Conservation (phyloP, 2,329 filamentous ascomycete genomes). For the Zelopaecilomyces penicillatus region DNA sequence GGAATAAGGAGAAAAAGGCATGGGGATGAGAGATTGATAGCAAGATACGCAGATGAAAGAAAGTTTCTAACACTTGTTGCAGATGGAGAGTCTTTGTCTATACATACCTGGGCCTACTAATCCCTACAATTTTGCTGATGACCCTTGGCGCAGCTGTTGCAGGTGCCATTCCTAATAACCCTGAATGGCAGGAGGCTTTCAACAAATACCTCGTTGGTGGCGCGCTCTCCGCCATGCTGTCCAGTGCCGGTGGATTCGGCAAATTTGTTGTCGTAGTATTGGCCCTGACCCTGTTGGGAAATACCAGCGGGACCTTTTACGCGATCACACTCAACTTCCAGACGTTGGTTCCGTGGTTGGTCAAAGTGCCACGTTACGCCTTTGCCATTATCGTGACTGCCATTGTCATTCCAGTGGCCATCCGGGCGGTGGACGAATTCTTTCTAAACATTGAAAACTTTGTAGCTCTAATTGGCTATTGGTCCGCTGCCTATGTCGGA, state of each 20-base stretch:
- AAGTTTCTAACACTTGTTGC: constrained; percentile 3
- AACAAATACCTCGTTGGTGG: constrained; percentile 46
- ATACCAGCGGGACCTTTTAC: constrained; percentile 52
- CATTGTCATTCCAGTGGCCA: constrained; percentile 50
- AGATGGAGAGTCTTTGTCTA: constrained; percentile 43
- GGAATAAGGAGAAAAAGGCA: background rate
- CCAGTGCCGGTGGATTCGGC: constrained; percentile 50
- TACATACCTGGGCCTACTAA: constrained; percentile 45
- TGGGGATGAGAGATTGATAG: background rate
- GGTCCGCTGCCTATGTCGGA: constrained; percentile 46
- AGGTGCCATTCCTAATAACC: constrained; percentile 46
- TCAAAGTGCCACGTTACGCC: constrained; percentile 46
- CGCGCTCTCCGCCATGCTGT: constrained; percentile 51
- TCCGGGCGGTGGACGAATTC: constrained; percentile 48
- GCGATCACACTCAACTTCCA: constrained; percentile 57
- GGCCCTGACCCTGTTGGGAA: constrained; percentile 49
- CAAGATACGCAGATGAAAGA: background rate
- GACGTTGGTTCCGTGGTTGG: constrained; percentile 48
- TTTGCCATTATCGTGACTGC: constrained; percentile 50
- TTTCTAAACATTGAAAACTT: constrained; percentile 51
- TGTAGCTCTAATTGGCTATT: constrained; percentile 49
- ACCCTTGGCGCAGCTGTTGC: constrained; percentile 56
- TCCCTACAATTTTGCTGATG: constrained; percentile 53
- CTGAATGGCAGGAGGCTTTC: constrained; percentile 47
- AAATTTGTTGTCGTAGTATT: constrained; percentile 54